These are phyloP conservation scores for Amanita brunnescens DNA, from an alignment of 768 basidiomycete genomes.

Conservation along the genomic window DNA sequence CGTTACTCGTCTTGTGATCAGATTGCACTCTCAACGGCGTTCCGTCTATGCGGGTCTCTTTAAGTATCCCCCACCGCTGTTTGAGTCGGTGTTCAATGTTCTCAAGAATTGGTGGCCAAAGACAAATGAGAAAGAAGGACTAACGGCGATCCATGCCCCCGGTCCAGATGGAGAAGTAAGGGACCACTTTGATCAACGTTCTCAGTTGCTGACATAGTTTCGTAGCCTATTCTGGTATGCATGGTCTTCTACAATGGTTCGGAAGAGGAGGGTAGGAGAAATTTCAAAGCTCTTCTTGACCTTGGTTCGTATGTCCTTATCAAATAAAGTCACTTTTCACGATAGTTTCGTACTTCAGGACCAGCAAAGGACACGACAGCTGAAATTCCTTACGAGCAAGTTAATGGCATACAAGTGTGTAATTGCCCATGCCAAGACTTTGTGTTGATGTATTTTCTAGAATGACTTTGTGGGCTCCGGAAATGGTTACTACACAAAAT, in stretches of 20 bases:
- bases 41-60: conserved; percentile 37
- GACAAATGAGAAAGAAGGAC: conserved; percentile 28
- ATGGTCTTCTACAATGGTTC: conserved; percentile 42
- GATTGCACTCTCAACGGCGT: conserved; percentile 38
- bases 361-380: conserved; percentile 31
- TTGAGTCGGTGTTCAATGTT: conserved; percentile 23
- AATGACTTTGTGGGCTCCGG: conserved; percentile 30
- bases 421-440: background rate
- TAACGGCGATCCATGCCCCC: conserved; percentile 25
- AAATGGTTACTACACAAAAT: conserved; percentile 33
- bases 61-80: conserved; percentile 22
- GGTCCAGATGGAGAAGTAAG: conserved; percentile 32
- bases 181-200: background rate
- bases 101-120: conserved; percentile 29
- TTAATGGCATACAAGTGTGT: conserved; percentile 34
- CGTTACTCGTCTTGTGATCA: conserved; percentile 42
- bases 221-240: conserved; percentile 31
- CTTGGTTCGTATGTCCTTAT: conserved; percentile 23
- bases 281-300: conserved; percentile 29
- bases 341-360: conserved; percentile 17
- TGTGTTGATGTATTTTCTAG: conserved; percentile 15
- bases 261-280: conserved; percentile 34
- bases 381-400: conserved; percentile 38
- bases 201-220: background rate
- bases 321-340: background rate